A percentile compares a stretch with the other conserved stretches of the same genome.
phyloP scores from a whole-genome alignment of 208 protist species.

The Acanthamoeba royreba region DNA sequence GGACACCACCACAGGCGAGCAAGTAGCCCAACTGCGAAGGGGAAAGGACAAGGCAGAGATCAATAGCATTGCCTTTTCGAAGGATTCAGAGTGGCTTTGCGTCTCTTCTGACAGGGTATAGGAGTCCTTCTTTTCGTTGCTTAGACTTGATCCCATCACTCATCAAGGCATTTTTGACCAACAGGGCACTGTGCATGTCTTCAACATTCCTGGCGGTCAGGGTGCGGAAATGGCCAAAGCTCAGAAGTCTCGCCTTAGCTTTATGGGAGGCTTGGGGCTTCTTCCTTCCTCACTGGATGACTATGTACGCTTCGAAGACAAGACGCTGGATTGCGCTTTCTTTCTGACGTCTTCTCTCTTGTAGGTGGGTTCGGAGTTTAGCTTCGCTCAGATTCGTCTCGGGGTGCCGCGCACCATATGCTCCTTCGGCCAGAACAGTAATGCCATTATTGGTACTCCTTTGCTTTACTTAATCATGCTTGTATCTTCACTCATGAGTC shows the following conservation, averaged over 20 bases:
- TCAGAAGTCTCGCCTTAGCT: conserved; percentile 12
- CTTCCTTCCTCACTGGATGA: not conserved
- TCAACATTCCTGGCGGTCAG: conserved; percentile 78
- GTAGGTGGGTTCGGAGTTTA: conserved; percentile 10
- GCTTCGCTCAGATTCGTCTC: conserved; percentile 37
- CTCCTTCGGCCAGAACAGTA: not conserved
- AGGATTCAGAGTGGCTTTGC: conserved; percentile 73
- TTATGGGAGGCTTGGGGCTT: not conserved
- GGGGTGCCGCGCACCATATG: conserved; percentile 5
- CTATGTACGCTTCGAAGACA: not conserved
- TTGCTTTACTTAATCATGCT: not conserved
- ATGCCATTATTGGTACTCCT: not conserved
- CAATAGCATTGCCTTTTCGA: conserved; percentile 75
- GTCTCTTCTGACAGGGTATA: conserved; percentile 72
- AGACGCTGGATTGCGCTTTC: not conserved
- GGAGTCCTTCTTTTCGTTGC: not conserved
- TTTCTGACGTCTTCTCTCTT: not conserved
- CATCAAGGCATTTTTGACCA: conserved; percentile 82
- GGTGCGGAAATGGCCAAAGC: not conserved
- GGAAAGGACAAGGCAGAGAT: conserved; percentile 80
- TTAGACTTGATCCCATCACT: not conserved
- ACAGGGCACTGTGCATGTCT: conserved; percentile 85
- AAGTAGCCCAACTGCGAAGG: conserved; percentile 82
- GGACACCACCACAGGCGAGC: conserved; percentile 80
- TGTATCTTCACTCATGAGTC: not conserved